phyloP scores from a whole-genome alignment of 2,329 filamentous ascomycete genomes.

The Acarospora socialis region DNA sequence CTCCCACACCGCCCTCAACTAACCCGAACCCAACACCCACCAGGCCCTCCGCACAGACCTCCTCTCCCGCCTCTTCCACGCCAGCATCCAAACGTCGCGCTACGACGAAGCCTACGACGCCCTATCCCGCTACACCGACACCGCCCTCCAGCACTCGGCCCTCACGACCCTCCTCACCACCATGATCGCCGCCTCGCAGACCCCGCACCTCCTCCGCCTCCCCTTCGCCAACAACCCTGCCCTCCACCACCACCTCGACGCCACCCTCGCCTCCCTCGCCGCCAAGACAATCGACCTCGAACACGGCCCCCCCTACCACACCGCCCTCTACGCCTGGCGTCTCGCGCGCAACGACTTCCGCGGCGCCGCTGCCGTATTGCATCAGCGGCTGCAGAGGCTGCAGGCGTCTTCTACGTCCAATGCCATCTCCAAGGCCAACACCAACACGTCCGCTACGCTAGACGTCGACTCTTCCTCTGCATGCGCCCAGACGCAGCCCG shows the following conservation, averaged over 20 bases:
- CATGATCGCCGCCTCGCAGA: slow-evolving; percentile 32
- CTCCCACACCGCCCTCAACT: slow-evolving; percentile 21
- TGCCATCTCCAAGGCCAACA: slow-evolving; percentile 24
- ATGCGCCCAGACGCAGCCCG: too few relatives aligned
- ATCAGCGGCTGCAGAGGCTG: slow-evolving; percentile 41
- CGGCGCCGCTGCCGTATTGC: slow-evolving; percentile 48
- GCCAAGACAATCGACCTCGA: slow-evolving; percentile 52
- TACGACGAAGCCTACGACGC: slow-evolving; percentile 75
- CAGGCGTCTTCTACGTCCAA: slow-evolving; percentile 22
- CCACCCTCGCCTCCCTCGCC: slow-evolving; percentile 58
- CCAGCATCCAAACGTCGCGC: slow-evolving; percentile 61
- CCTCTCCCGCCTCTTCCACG: slow-evolving; percentile 69
- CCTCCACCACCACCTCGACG: slow-evolving; percentile 65
- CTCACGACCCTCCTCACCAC: slow-evolving; percentile 50
- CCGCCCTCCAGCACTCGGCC: slow-evolving; percentile 55
- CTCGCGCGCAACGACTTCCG: slow-evolving; percentile 75
- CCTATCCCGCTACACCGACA: slow-evolving; percentile 57
- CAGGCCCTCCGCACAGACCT: slow-evolving; percentile 49
- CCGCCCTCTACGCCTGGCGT: slow-evolving; percentile 83
- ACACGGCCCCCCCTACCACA: slow-evolving; percentile 56
- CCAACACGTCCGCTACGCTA: too few relatives aligned
- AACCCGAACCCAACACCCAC: slow-evolving; percentile 24
- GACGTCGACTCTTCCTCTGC: slow-evolving; percentile 13
- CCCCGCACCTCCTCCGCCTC: slow-evolving; percentile 54
- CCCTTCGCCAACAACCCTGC: slow-evolving; percentile 52